Evolutionary conservation across 192 early-diverging fungal species (phyloP).

Genomic region (Podila horticola): DNA sequence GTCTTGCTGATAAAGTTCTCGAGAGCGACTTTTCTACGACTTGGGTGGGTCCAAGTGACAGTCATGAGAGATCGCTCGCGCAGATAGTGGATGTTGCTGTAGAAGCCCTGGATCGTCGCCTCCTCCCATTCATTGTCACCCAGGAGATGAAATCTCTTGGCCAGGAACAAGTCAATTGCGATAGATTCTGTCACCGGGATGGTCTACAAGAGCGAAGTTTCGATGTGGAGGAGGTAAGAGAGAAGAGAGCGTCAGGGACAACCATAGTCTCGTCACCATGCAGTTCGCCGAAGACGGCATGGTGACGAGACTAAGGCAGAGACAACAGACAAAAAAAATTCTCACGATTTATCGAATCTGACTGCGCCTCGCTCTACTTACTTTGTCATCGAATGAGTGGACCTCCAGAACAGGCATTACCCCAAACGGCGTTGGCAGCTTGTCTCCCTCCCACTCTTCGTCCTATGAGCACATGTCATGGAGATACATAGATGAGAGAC

Average conservation of each 20-base stretch:
- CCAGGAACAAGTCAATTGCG: slow-evolving; percentile 23
- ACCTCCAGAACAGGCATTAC: no score
- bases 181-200: slow-evolving; percentile 2
- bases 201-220: neutral
- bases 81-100: slow-evolving; percentile 1
- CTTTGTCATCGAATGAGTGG: no score
- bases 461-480: no score
- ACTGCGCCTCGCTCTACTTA: no score
- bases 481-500: no score
- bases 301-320: no score
- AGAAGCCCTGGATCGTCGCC: slow-evolving; percentile 13
- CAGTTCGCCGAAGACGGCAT: no score
- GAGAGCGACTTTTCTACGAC: neutral
- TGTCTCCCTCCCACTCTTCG: no score
- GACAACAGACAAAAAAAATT: neutral
- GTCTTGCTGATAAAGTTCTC: neutral
- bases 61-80: neutral
- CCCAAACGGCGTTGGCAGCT: no score
- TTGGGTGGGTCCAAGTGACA: slow-evolving; percentile 14
- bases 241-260: no score
- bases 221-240: no score
- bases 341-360: neutral
- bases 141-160: slow-evolving; percentile 23
- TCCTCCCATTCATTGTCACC: slow-evolving; percentile 40
- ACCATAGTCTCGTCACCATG: no score